These are phyloP conservation scores for Babesia divergens DNA, from an alignment of 169 alveolate genomes.

Conservation along the genomic window DNA sequence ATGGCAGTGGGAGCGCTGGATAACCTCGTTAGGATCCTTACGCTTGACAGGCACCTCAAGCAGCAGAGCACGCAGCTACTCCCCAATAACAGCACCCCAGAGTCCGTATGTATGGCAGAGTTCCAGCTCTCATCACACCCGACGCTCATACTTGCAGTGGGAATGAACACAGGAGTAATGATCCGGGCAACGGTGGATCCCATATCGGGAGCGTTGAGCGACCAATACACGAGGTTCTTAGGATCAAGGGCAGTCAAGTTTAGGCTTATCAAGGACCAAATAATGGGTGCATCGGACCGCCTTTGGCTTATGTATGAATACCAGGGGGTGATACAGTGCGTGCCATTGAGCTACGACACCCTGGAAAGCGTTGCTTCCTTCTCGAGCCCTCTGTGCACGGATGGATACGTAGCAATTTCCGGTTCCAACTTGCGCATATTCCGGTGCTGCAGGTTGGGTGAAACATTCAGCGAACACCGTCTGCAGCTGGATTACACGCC, in stretches of 20 bases:
- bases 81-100: constrained; percentile 85
- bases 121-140: constrained; percentile 11
- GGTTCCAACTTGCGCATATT: constrained; percentile 84
- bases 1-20: constrained; percentile 94
- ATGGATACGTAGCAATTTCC: constrained; percentile 90
- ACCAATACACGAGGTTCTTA: constrained; percentile 89
- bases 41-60: constrained; percentile 88
- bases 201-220: constrained; percentile 92
- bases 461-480: constrained; percentile 83
- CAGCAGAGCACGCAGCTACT: constrained; percentile 88
- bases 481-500: constrained; percentile 91
- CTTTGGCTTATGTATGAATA: constrained; percentile 84
- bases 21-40: constrained; percentile 88
- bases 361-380: constrained; percentile 87
- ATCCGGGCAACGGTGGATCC: constrained; percentile 91
- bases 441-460: constrained; percentile 82
- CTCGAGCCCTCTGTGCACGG: constrained; percentile 79
- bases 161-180: constrained; percentile 94
- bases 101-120: constrained; percentile 66
- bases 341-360: constrained; percentile 85
- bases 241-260: constrained; percentile 93
- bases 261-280: constrained; percentile 61
- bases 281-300: constrained; percentile 83
- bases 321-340: constrained; percentile 73
- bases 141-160: constrained; percentile 88